A percentile compares a stretch with the other conserved stretches of the same genome.
Conservation (phyloP, 768 basidiomycete species). For the Podaxis carcinomalis region DNA sequence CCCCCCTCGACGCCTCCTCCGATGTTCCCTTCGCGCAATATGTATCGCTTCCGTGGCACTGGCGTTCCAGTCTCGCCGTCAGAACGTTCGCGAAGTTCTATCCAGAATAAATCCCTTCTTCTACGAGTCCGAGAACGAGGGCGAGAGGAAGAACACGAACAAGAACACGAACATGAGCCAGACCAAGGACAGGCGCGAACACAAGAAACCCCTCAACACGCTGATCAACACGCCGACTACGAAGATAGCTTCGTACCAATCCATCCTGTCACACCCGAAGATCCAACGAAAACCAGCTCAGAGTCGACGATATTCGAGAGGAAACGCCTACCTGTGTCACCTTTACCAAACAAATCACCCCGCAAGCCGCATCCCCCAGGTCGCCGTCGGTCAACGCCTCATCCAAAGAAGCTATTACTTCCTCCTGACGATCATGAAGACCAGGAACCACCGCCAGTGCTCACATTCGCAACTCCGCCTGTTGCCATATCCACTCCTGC, state of each 20-base stretch:
- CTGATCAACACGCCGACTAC: constrained; percentile 27
- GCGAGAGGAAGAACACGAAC: background rate
- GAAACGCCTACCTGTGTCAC: constrained; percentile 61
- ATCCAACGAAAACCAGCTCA: constrained; percentile 1
- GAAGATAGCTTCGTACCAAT: constrained; percentile 7
- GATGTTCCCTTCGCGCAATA: constrained; percentile 8
- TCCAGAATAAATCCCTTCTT: background rate
- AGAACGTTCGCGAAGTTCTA: background rate
- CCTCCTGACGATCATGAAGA: constrained; percentile 24
- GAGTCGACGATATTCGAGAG: constrained; percentile 44
- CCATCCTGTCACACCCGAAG: constrained; percentile 6
- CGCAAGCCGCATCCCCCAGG: constrained; percentile 55
- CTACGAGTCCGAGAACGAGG: background rate
- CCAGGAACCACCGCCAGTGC: constrained; percentile 5
- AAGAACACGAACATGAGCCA: background rate
- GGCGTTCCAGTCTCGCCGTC: constrained; percentile 21
- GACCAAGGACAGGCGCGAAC: background rate
- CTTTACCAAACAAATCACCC: constrained; percentile 52
- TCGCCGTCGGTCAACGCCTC: constrained; percentile 30
- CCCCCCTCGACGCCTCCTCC: constrained; percentile 50
- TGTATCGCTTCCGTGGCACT: constrained; percentile 19
- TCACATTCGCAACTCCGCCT: background rate
- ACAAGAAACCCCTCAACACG: constrained; percentile 18
- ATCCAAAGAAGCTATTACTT: constrained; percentile 24
- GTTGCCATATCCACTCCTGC: constrained; percentile 12